Base-by-base conservation (phyloP, 2,329 filamentous ascomycete species). In the Bipolaris zeicola region DNA sequence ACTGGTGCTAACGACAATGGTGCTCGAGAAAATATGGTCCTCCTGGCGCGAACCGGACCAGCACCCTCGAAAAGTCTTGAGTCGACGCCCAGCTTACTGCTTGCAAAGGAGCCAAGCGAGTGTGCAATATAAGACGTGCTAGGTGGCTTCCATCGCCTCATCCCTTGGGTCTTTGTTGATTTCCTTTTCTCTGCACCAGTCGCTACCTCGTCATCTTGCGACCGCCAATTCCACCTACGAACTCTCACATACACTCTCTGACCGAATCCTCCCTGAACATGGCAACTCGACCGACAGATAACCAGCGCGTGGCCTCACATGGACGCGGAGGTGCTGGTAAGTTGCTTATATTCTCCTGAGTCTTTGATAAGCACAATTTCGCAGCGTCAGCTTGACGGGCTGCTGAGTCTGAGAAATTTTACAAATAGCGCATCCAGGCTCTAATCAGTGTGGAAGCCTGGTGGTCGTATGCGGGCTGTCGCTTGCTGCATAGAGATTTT, bases 291-390 rank as follows among this genome's bases (percentile, higher is more conserved):
- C 60, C 63, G n/a, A 61, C 55, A 7, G 61, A 68, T 16, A 56
- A 62, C 46, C 38, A 53, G n/a, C 72, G 75, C 52, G 68, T 73
- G 49, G 66, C 75, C 44, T 91, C 89, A 38, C 87, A 90, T 69
- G 90, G 91, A 67, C 89, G 90, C 61, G 91, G 90, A 70, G 90
- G 91, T 71, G 90, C 90, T 61, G 89, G 82, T 83, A 75, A 66
- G 77, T 55, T 24, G 11, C 55, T 39, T 47, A 7, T 42, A 46
- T 57, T 45, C 54, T 39, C 10, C 34, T 33, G 36, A 8, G 16
- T 36, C 37, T 51, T 11, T 36, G 34, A 28, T 28, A 7, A 16
- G 22, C 38, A 43, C 44, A 51, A 42, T 20, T 24, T 38, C 18
- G 28, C 38, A 46, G 36, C 38, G 14, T 39, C 31, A 39, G 37